Conservation (phyloP, 345 rosid genomes). For the Moricandia arvensis region DNA sequence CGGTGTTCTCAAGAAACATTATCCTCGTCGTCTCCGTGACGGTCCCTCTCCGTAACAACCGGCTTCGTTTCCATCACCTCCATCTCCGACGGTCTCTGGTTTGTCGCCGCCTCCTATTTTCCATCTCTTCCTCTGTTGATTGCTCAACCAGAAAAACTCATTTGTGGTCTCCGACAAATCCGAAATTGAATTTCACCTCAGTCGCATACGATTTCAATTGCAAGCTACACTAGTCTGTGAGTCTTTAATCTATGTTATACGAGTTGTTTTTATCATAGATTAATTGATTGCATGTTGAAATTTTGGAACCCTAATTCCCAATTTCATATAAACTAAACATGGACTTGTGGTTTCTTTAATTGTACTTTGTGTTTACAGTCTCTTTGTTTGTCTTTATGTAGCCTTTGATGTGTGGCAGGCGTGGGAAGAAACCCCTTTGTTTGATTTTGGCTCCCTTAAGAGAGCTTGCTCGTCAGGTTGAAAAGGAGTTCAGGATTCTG, state of each 20-base stretch:
- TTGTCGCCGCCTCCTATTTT: too few relatives aligned
- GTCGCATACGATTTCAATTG: too few relatives aligned
- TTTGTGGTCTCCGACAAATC: background rate
- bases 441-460: conserved; percentile 31
- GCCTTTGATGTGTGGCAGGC: conserved; percentile 34
- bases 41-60: too few relatives aligned
- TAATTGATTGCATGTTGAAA: background rate
- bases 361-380: too few relatives aligned
- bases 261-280: background rate
- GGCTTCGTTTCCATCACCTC: too few relatives aligned
- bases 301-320: background rate
- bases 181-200: background rate
- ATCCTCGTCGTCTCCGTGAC: too few relatives aligned
- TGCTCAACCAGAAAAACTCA: too few relatives aligned
- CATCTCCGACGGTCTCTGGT: too few relatives aligned
- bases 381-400: too few relatives aligned
- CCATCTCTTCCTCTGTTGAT: too few relatives aligned
- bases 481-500: conserved; percentile 85
- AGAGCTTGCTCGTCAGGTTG: conserved; percentile 52
- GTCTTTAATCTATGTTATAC: background rate
- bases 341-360: background rate
- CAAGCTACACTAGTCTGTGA: background rate
- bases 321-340: background rate
- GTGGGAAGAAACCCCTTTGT: conserved; percentile 76
- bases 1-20: too few relatives aligned